A percentile compares a stretch with the other conserved stretches of the same genome.
phyloP scores from a whole-genome alignment of 1,284 basidiomycete genomes.

The Trichosporon coremiiforme region DNA sequence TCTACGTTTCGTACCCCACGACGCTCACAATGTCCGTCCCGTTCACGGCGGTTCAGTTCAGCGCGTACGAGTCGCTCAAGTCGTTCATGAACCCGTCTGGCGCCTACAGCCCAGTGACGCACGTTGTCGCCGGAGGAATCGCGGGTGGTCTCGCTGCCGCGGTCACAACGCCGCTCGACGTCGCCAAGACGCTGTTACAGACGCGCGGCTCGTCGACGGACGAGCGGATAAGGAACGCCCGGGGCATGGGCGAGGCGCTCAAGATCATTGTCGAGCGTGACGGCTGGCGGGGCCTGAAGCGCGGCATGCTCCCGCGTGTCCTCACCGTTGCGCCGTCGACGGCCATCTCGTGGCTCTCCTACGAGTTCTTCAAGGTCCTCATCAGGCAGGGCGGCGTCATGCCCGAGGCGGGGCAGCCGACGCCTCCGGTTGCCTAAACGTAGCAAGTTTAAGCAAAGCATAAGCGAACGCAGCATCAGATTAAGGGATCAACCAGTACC shows the following conservation, averaged over 20 bases:
- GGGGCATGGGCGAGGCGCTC: constrained; percentile 86
- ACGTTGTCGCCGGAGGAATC: constrained; percentile 86
- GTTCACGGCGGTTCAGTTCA: constrained; percentile 97
- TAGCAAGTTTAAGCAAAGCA: neutral
- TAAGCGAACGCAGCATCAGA: neutral
- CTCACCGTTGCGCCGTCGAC: constrained; percentile 97
- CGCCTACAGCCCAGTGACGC: constrained; percentile 85
- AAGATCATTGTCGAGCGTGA: constrained; percentile 84
- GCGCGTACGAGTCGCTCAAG: constrained; percentile 94
- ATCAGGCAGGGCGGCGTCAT: constrained; percentile 49
- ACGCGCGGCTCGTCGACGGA: constrained; percentile 85
- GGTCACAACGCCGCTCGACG: constrained; percentile 94
- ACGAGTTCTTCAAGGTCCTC: constrained; percentile 79
- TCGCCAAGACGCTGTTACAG: constrained; percentile 86
- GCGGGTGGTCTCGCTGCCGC: constrained; percentile 94
- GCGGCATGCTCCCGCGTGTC: constrained; percentile 88
- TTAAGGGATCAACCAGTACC: neutral
- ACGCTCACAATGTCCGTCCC: constrained; percentile 96
- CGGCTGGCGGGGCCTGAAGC: constrained; percentile 78
- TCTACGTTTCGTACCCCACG: constrained; percentile 98
- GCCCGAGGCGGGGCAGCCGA: constrained; percentile 45
- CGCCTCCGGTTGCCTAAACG: constrained; percentile 17
- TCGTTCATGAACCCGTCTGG: constrained; percentile 80
- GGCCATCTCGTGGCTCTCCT: constrained; percentile 94
- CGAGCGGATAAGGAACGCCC: constrained; percentile 76